Conservation (phyloP, 257 asterid genomes). For the Paraleonurus japonicus region DNA sequence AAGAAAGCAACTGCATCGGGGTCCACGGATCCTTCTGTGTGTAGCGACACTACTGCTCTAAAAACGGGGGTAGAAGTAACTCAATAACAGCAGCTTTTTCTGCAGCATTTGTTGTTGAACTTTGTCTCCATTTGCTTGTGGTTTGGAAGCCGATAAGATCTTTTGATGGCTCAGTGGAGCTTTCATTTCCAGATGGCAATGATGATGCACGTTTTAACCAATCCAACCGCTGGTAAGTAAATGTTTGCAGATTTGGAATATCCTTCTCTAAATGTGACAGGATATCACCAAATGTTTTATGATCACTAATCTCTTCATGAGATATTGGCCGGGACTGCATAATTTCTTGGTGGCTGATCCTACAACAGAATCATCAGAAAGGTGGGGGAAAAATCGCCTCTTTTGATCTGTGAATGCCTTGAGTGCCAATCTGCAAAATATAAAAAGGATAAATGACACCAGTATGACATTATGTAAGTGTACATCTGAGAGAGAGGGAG, state of each 20-base stretch:
- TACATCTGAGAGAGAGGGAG: not conserved
- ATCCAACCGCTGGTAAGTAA: conserved; percentile 72
- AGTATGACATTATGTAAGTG: not conserved
- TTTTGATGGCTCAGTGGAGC: conserved; percentile 48
- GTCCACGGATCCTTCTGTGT: conserved; percentile 81
- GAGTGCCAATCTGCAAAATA: conserved; percentile 77
- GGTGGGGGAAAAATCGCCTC: conserved; percentile 80
- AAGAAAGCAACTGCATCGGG: conserved; percentile 90
- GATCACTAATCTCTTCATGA: conserved; percentile 55
- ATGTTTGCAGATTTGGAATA: conserved; percentile 61
- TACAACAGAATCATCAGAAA: conserved; percentile 50
- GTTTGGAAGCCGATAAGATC: conserved; percentile 51
- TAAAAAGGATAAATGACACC: not conserved
- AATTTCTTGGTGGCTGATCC: conserved; percentile 66
- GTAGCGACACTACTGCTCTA: conserved; percentile 80
- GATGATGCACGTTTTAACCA: conserved; percentile 85
- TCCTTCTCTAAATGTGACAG: conserved; percentile 65
- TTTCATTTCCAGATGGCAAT: conserved; percentile 56
- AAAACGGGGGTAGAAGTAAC: conserved; percentile 70
- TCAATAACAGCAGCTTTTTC: conserved; percentile 81
- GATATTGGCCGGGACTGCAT: conserved; percentile 43
- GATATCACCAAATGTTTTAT: conserved; percentile 59
- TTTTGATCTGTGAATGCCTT: conserved; percentile 92
- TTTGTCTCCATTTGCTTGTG: conserved; percentile 58
- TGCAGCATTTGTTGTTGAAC: conserved; percentile 43